Conservation (phyloP, 2,329 filamentous ascomycete species). For the Nemania sp. region DNA sequence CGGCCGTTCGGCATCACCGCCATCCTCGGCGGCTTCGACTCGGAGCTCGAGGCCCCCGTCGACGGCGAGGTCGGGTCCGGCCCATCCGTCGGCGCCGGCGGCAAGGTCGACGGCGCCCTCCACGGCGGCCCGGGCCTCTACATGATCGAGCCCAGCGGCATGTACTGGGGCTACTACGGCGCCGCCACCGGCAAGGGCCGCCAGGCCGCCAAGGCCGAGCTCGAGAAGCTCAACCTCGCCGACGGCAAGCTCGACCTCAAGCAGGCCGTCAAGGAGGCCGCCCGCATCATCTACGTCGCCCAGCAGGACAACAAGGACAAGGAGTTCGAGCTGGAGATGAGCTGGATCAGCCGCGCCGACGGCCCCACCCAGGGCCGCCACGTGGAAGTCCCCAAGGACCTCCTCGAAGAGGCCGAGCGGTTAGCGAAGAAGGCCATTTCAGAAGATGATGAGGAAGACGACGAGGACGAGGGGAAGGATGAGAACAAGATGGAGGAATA, state of each 20-base stretch:
- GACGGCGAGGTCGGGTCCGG: slow-evolving; percentile 89
- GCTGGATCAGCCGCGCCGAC: slow-evolving; percentile 84
- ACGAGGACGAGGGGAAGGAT: slow-evolving; percentile 71
- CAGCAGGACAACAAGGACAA: slow-evolving; percentile 99
- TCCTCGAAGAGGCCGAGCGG: slow-evolving; percentile 89
- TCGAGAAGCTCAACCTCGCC: slow-evolving; percentile 93
- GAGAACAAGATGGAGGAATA: slow-evolving; percentile 92
- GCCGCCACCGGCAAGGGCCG: slow-evolving; percentile 96
- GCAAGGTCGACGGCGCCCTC: slow-evolving; percentile 69
- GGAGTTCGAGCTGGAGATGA: slow-evolving; percentile 99
- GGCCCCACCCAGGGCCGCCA: slow-evolving; percentile 93
- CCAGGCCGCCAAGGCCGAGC: slow-evolving; percentile 94
- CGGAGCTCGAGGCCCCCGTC: slow-evolving; percentile 79
- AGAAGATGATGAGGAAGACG: slow-evolving; percentile 80
- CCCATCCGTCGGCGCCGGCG: slow-evolving; percentile 77
- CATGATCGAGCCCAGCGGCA: slow-evolving; percentile 97
- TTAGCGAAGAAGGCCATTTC: slow-evolving; percentile 89
- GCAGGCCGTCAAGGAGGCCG: slow-evolving; percentile 93
- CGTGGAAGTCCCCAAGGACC: slow-evolving; percentile 86
- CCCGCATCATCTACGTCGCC: slow-evolving; percentile 93
- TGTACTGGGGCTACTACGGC: slow-evolving; percentile 99
- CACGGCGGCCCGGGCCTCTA: slow-evolving; percentile 92
- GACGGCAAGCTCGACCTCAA: slow-evolving; percentile 76
- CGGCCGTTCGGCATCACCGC: slow-evolving; percentile 95
- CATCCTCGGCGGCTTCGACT: slow-evolving; percentile 92